phyloP scores from a whole-genome alignment of 176 grass and related monocot genomes.

The Aegilops longissima region DNA sequence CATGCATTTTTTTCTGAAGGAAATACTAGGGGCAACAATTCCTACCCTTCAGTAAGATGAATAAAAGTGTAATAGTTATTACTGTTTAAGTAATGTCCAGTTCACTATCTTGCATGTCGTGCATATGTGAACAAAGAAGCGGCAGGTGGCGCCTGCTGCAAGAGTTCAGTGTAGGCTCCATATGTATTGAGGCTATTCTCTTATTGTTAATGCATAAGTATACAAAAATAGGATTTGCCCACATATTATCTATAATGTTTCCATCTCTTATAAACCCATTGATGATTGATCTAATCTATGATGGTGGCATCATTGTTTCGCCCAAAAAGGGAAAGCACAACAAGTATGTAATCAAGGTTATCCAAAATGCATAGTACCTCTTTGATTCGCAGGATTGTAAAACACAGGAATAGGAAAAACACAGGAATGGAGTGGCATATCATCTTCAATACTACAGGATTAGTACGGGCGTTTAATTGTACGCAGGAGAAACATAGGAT shows the following conservation, averaged over 20 bases:
- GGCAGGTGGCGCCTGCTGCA: neutral
- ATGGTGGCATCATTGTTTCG: too few species aligned
- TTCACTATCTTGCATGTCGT: neutral
- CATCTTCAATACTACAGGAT: too few species aligned
- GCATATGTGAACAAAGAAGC: slow-evolving; percentile 16
- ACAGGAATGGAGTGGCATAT: too few species aligned
- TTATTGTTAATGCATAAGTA: neutral
- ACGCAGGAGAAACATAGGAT: too few species aligned
- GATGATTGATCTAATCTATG: too few species aligned
- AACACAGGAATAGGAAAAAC: too few species aligned
- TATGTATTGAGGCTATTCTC: neutral
- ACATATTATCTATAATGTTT: slow-evolving; percentile 2
- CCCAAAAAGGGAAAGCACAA: too few species aligned
- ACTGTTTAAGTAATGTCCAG: neutral
- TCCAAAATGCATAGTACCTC: too few species aligned
- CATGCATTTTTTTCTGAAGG: slow-evolving; percentile 10
- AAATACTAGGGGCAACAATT: neutral
- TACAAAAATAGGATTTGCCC: neutral
- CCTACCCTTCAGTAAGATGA: neutral
- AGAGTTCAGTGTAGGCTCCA: neutral
- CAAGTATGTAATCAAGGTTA: too few species aligned
- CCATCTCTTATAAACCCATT: neutral
- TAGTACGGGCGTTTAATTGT: too few species aligned
- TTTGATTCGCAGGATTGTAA: too few species aligned
- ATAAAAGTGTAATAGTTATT: slow-evolving; percentile 3